phyloP scores from a whole-genome alignment of 1,139 yeast genomes.

The Nakaseomyces delphensis region DNA sequence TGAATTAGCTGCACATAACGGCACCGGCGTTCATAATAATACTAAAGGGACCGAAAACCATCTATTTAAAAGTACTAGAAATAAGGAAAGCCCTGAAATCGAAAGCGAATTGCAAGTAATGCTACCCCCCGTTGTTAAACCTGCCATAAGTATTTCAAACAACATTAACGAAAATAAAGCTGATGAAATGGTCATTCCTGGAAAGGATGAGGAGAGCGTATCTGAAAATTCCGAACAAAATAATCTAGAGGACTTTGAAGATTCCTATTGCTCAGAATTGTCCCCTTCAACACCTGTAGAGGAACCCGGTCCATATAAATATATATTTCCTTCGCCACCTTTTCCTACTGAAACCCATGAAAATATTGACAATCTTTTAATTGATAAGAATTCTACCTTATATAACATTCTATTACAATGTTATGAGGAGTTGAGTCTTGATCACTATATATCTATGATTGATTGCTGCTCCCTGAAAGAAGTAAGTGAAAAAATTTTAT shows the following conservation, averaged over 20 bases:
- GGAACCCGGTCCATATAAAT: conserved; percentile 1
- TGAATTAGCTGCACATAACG: neutral
- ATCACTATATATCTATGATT: neutral
- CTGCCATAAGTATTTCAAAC: neutral
- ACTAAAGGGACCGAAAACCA: neutral
- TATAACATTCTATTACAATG: neutral
- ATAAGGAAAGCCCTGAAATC: neutral
- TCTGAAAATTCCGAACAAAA: neutral
- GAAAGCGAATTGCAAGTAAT: neutral
- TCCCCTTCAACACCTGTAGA: neutral
- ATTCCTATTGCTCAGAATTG: neutral
- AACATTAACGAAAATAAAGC: neutral
- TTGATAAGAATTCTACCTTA: neutral
- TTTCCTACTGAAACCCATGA: conserved; percentile 1
- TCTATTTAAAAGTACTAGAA: neutral
- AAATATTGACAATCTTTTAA: neutral
- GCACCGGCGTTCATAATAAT: neutral
- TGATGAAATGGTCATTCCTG: neutral
- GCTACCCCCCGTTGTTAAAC: neutral
- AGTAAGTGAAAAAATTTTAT: neutral
- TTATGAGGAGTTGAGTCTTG: neutral
- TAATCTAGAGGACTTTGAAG: neutral
- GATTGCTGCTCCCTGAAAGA: neutral
- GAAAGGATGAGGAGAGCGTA: neutral
- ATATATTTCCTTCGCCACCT: conserved; percentile 2